Percentiles rank a stretch among this genome's conserved stretches.
These are phyloP conservation scores for Pseudozyma flocculosa DNA, from an alignment of 1,284 basidiomycete genomes.

Conservation along the genomic window DNA sequence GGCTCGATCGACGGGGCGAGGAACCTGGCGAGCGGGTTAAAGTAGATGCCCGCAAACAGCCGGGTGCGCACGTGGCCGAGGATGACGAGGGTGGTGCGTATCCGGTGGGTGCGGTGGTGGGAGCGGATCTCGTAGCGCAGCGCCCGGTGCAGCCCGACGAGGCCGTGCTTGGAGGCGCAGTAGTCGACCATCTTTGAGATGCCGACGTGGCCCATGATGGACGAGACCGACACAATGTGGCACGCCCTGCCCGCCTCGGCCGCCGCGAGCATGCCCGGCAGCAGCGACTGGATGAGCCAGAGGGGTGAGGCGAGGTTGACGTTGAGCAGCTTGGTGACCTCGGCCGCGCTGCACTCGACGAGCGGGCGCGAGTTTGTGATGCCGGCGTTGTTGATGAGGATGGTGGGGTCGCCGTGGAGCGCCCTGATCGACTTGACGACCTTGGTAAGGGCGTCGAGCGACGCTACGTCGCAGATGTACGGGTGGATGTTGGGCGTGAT, in stretches of 20 bases:
- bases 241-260: conserved; percentile 64
- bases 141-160: conserved; percentile 54
- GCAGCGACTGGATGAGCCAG: conserved; percentile 85
- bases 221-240: conserved; percentile 73
- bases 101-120: conserved; percentile 19
- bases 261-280: conserved; percentile 75
- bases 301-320: conserved; percentile 87
- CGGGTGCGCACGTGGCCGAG: conserved; percentile 47
- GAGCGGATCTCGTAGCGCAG: conserved; percentile 50
- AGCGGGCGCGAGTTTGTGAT: conserved; percentile 84
- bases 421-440: conserved; percentile 18
- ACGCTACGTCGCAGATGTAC: conserved; percentile 42
- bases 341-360: conserved; percentile 73
- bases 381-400: conserved; percentile 95
- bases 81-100: conserved; percentile 47
- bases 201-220: conserved; percentile 74
- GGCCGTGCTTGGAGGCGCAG: conserved; percentile 55
- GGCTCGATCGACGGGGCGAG: conserved; percentile 38
- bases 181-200: conserved; percentile 68
- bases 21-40: conserved; percentile 32
- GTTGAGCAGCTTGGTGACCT: conserved; percentile 72
- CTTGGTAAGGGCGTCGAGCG: conserved; percentile 24
- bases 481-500: conserved; percentile 20
- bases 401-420: conserved; percentile 61
- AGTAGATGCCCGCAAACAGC: conserved; percentile 37